Conservation (phyloP, 306 rosid genomes). For the Calophaca sinica region DNA sequence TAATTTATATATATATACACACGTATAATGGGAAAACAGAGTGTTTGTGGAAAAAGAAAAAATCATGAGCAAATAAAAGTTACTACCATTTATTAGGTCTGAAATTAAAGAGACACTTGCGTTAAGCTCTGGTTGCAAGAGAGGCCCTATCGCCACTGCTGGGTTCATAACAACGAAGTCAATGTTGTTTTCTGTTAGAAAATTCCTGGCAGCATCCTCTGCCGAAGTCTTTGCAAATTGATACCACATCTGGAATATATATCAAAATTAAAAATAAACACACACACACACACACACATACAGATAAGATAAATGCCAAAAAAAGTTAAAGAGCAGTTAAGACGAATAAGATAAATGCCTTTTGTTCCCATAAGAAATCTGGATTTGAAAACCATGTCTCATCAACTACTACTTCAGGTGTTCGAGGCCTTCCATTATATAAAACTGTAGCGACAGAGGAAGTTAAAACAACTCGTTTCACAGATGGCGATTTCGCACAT, state of each 20-base stretch:
- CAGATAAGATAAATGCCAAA: too few species aligned
- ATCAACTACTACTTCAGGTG: constrained; percentile 45
- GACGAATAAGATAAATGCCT: background rate
- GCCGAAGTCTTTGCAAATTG: too few species aligned
- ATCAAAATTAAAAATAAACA: too few species aligned
- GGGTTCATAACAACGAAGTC: constrained; percentile 42
- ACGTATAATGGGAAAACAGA: background rate
- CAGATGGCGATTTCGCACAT: constrained; percentile 48
- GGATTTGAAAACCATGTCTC: constrained; percentile 56
- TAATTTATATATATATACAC: too few species aligned
- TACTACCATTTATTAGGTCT: constrained; percentile 66
- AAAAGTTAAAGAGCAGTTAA: too few species aligned
- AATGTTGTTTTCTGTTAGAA: background rate
- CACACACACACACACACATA: too few species aligned
- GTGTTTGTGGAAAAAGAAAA: background rate
- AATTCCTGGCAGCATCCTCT: too few species aligned
- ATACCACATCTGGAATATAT: too few species aligned
- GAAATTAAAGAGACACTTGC: constrained; percentile 59
- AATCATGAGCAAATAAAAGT: background rate
- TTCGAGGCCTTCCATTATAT: constrained; percentile 40
- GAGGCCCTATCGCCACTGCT: constrained; percentile 3
- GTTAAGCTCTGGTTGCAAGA: constrained; percentile 54
- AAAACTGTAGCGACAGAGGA: constrained; percentile 46
- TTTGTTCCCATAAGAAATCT: constrained; percentile 25
- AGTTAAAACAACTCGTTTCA: constrained; percentile 51